Evolutionary conservation across 1,139 yeast genomes (phyloP).

Genomic region (Kodamaea derodonti): DNA sequence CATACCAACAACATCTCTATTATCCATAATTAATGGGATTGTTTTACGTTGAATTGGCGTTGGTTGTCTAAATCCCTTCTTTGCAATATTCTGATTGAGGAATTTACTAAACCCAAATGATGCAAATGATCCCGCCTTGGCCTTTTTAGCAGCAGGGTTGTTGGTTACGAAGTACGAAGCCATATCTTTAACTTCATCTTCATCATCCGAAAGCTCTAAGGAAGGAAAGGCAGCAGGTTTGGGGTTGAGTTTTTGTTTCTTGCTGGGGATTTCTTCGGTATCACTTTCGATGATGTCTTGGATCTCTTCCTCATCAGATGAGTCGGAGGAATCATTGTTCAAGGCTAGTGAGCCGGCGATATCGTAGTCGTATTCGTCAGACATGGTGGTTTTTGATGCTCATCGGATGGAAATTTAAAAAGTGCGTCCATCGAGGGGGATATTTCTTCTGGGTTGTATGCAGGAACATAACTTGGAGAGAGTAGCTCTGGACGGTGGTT

Average conservation of each 20-base stretch:
- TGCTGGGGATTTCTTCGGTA: constrained; percentile 36
- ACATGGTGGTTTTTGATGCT: no score
- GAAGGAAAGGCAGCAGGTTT: constrained; percentile 47
- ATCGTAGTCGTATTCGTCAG: constrained; percentile 49
- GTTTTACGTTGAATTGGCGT: constrained; percentile 97
- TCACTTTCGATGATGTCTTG: constrained; percentile 60
- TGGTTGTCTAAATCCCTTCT: constrained; percentile 90
- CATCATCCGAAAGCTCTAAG: constrained; percentile 66
- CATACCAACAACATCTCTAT: constrained; percentile 97
- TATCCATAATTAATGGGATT: constrained; percentile 82
- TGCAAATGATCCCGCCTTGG: constrained; percentile 81
- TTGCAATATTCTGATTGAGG: constrained; percentile 64
- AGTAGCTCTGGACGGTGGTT: no score
- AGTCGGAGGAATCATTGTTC: constrained; percentile 31
- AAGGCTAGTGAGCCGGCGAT: constrained; percentile 64
- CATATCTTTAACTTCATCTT: constrained; percentile 41
- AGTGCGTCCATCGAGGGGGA: no score
- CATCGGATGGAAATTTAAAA: no score
- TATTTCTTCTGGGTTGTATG: no score
- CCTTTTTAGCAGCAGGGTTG: constrained; percentile 53
- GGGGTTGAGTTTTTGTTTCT: constrained; percentile 19
- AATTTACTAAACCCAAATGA: constrained; percentile 84
- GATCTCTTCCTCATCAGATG: constrained; percentile 31
- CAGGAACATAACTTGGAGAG: no score
- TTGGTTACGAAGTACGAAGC: constrained; percentile 31